These are phyloP conservation scores for Nemania bipapillata DNA, from an alignment of 2,329 filamentous ascomycete genomes.

Conservation along the genomic window DNA sequence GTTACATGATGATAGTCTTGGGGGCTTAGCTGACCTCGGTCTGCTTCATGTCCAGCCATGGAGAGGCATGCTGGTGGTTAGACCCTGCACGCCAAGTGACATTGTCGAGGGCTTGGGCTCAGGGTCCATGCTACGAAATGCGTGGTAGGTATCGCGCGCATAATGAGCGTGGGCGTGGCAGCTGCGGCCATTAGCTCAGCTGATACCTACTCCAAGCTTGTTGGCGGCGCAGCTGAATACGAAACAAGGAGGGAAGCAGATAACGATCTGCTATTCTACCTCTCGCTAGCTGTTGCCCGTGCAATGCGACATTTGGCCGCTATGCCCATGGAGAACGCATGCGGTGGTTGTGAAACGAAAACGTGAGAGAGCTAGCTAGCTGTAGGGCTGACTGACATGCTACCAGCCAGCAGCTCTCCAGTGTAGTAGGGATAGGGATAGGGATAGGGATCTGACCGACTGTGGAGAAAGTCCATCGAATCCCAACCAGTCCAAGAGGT, in stretches of 20 bases:
- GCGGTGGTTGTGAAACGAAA: slow-evolving; percentile 22
- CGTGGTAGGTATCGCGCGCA: slow-evolving; percentile 13
- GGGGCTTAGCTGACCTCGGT: slow-evolving; percentile 9
- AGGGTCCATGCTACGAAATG: slow-evolving; percentile 24
- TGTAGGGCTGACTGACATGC: slow-evolving; percentile 31
- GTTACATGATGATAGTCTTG: background rate
- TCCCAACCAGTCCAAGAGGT: slow-evolving; percentile 6
- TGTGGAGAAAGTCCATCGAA: slow-evolving; percentile 28
- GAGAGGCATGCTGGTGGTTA: background rate
- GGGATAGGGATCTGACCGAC: slow-evolving; percentile 16
- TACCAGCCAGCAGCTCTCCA: background rate
- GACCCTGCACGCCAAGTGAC: slow-evolving; percentile 24
- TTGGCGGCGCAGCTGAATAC: slow-evolving; percentile 28
- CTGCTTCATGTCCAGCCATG: slow-evolving; percentile 19
- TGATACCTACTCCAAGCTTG: slow-evolving; percentile 18
- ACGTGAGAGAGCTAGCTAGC: background rate
- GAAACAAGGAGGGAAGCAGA: slow-evolving; percentile 17
- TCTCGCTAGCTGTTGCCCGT: slow-evolving; percentile 29
- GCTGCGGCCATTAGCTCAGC: slow-evolving; percentile 25
- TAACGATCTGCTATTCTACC: slow-evolving; percentile 12
- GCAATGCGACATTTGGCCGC: background rate
- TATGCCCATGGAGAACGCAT: background rate
- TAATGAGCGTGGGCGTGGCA: background rate
- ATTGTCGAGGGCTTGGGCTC: background rate
- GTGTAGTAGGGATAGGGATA: background rate